Percentiles rank a stretch among this genome's conserved stretches.
These are phyloP conservation scores for Viola pubescens DNA, from an alignment of 441 rosid genomes.

Conservation along the genomic window DNA sequence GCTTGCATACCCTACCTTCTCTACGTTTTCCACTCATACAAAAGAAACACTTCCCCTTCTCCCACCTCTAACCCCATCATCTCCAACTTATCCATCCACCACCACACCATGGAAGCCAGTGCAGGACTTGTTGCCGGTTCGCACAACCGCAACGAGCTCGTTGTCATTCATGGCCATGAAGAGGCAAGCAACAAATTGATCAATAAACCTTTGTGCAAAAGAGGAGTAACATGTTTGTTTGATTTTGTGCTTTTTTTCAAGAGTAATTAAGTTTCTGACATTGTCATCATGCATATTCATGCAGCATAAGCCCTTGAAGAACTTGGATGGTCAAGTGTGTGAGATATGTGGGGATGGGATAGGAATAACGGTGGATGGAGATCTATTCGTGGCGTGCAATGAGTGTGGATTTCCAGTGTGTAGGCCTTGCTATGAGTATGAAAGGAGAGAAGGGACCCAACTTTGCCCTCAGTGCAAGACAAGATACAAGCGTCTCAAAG, in stretches of 20 bases:
- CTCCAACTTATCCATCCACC: slow-evolving; percentile 8
- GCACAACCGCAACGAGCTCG: slow-evolving; percentile 96
- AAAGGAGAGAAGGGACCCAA: slow-evolving; percentile 88
- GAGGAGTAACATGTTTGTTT: not conserved
- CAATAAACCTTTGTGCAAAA: not conserved
- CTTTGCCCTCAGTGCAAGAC: slow-evolving; percentile 93
- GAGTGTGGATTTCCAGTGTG: slow-evolving; percentile 95
- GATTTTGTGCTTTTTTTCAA: not conserved
- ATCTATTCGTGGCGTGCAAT: slow-evolving; percentile 92
- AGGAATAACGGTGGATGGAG: slow-evolving; percentile 84
- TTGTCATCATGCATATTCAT: not conserved
- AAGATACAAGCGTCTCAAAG: slow-evolving; percentile 92
- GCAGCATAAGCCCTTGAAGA: slow-evolving; percentile 84
- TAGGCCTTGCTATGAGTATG: slow-evolving; percentile 93
- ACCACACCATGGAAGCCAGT: slow-evolving; percentile 74
- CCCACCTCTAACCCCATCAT: slow-evolving; percentile 9
- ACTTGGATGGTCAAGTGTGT: slow-evolving; percentile 83
- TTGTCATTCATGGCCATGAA: slow-evolving; percentile 93
- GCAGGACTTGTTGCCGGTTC: slow-evolving; percentile 99
- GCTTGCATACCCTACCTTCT: slow-evolving; percentile 18
- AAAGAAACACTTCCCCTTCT: slow-evolving; percentile 19
- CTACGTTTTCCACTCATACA: slow-evolving; percentile 23
- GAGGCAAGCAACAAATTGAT: slow-evolving; percentile 42
- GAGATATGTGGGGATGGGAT: slow-evolving; percentile 87
- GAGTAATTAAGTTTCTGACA: not conserved